phyloP scores from a whole-genome alignment of 208 protist genomes.

The Crithidia fasciculata region DNA sequence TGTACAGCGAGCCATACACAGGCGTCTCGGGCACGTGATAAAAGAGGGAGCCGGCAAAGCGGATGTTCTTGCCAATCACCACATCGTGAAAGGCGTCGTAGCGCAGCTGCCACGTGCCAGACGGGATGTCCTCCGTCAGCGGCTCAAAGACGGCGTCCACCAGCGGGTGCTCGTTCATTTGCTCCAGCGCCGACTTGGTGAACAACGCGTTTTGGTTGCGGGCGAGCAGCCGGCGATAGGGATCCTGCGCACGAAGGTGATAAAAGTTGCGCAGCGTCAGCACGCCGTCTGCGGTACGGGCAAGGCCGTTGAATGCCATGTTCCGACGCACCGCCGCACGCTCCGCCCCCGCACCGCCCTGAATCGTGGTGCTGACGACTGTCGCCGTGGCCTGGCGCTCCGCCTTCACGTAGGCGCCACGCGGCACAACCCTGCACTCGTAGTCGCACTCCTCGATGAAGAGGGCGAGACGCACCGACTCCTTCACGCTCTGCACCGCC shows the following conservation, averaged over 20 bases:
- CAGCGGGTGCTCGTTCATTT: slow-evolving; percentile 56
- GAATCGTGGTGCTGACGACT: background rate
- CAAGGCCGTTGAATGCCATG: slow-evolving; percentile 61
- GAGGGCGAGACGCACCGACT: slow-evolving; percentile 79
- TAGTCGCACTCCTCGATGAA: slow-evolving; percentile 87
- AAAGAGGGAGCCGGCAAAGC: slow-evolving; percentile 77
- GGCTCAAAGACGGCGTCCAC: slow-evolving; percentile 78
- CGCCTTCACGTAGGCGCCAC: slow-evolving; percentile 72
- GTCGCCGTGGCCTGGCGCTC: slow-evolving; percentile 41
- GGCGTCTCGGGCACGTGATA: slow-evolving; percentile 85
- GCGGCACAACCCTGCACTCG: slow-evolving; percentile 82
- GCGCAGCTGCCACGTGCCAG: slow-evolving; percentile 71
- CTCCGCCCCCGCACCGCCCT: background rate
- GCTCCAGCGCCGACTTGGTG: slow-evolving; percentile 67
- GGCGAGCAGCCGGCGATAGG: slow-evolving; percentile 67
- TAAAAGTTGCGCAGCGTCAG: slow-evolving; percentile 84
- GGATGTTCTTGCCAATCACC: slow-evolving; percentile 68
- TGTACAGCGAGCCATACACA: slow-evolving; percentile 81
- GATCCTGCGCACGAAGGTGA: slow-evolving; percentile 75
- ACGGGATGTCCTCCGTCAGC: slow-evolving; percentile 77
- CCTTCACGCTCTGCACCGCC: slow-evolving; percentile 46
- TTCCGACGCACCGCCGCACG: slow-evolving; percentile 44
- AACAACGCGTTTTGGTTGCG: slow-evolving; percentile 40
- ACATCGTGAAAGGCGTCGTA: slow-evolving; percentile 75
- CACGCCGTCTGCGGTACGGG: slow-evolving; percentile 44